phyloP scores from a whole-genome alignment of 2,329 filamentous ascomycete genomes.

The Colletotrichum tropicicola region DNA sequence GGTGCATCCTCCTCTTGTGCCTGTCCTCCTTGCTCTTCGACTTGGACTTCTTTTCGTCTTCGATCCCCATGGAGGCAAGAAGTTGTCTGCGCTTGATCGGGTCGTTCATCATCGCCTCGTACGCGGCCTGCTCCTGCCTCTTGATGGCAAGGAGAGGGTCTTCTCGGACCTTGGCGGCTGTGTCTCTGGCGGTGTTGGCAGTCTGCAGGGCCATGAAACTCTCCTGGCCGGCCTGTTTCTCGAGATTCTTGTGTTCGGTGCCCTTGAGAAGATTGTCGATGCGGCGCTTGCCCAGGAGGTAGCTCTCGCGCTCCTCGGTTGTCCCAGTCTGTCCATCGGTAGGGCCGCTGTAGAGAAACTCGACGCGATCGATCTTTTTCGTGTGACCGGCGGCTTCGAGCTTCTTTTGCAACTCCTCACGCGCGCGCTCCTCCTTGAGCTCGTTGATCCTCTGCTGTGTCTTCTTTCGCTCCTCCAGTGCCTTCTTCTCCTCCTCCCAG shows the following conservation, averaged over 20 bases:
- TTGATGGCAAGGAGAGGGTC: conserved; percentile 95
- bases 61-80: conserved; percentile 69
- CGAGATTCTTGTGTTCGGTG: conserved; percentile 80
- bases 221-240: conserved; percentile 75
- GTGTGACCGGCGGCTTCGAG: conserved; percentile 89
- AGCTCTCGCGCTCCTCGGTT: conserved; percentile 91
- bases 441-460: conserved; percentile 93
- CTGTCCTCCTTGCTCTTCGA: conserved; percentile 45
- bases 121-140: conserved; percentile 85
- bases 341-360: conserved; percentile 98
- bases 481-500: conserved; percentile 91
- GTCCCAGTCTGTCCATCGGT: conserved; percentile 79
- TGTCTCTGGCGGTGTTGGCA: conserved; percentile 81
- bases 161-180: conserved; percentile 84
- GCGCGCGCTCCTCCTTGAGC: conserved; percentile 89
- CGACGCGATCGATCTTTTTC: conserved; percentile 83
- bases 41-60: conserved; percentile 48
- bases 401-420: conserved; percentile 89
- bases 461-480: conserved; percentile 92
- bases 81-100: conserved; percentile 74
- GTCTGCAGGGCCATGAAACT: conserved; percentile 69
- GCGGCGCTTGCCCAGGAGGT: conserved; percentile 88
- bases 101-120: conserved; percentile 83
- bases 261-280: conserved; percentile 86
- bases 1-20: conserved; percentile 44